phyloP scores from a whole-genome alignment of 495 filamentous ascomycete species.

The Aspergillus egyptiacus region DNA sequence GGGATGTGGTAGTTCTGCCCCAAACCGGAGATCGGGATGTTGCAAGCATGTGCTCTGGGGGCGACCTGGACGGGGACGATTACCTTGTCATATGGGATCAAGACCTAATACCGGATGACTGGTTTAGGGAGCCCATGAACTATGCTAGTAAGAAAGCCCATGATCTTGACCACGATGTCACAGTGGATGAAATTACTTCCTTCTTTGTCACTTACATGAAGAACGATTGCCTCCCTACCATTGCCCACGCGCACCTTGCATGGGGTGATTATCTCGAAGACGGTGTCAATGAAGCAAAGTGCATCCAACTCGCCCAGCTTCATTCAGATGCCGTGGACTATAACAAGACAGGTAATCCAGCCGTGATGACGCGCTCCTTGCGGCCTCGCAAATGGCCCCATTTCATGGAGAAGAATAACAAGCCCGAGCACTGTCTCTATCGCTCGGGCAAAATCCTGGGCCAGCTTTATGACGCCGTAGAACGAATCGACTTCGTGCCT shows the following conservation, averaged over 20 bases:
- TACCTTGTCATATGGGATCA: slow-evolving; percentile 91
- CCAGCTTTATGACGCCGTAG: slow-evolving; percentile 70
- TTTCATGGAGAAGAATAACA: slow-evolving; percentile 75
- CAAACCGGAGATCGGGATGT: slow-evolving; percentile 78
- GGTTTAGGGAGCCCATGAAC: slow-evolving; percentile 70
- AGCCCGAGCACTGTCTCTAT: slow-evolving; percentile 49
- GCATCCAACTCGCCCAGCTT: slow-evolving; percentile 68
- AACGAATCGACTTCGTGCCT: slow-evolving; percentile 64
- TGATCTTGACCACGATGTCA: slow-evolving; percentile 52
- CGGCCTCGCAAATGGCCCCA: slow-evolving; percentile 67
- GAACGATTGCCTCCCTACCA: slow-evolving; percentile 70
- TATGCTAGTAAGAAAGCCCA: slow-evolving; percentile 51
- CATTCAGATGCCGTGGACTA: slow-evolving; percentile 94
- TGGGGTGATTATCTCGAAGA: slow-evolving; percentile 57
- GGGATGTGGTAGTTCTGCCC: slow-evolving; percentile 82
- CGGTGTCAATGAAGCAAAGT: slow-evolving; percentile 64
- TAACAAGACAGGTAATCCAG: slow-evolving; percentile 78
- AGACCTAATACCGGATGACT: slow-evolving; percentile 62
- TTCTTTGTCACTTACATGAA: slow-evolving; percentile 97
- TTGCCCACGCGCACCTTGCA: slow-evolving; percentile 80
- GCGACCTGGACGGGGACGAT: slow-evolving; percentile 94
- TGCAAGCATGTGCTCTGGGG: slow-evolving; percentile 90
- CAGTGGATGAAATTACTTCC: slow-evolving; percentile 60
- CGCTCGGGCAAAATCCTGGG: slow-evolving; percentile 70
- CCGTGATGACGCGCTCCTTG: slow-evolving; percentile 57